Conservation (phyloP, 495 filamentous ascomycete species). For the Achaetomiella virescens region DNA sequence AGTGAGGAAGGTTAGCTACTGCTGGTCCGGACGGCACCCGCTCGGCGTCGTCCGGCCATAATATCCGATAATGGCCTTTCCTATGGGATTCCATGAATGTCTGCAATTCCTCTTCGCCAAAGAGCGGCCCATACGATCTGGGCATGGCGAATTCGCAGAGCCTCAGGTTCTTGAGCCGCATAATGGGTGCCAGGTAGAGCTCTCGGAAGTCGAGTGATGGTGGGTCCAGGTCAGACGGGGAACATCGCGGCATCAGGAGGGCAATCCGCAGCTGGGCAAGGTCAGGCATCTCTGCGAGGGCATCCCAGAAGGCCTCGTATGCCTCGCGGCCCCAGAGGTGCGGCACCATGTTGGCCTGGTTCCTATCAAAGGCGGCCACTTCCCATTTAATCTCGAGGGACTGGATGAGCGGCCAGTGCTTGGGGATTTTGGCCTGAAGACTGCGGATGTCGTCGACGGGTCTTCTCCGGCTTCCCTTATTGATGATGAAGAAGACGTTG, state of each 20-base stretch:
- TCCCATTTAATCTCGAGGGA: slow-evolving; percentile 17
- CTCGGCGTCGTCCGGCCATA: not conserved
- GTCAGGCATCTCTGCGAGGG: slow-evolving; percentile 13
- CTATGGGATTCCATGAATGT: not conserved
- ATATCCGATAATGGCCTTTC: slow-evolving; percentile 1
- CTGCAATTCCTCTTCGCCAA: not conserved
- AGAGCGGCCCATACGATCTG: not conserved
- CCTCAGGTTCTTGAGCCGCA: slow-evolving; percentile 3
- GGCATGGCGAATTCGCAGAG: slow-evolving; percentile 10
- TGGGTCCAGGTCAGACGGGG: not conserved
- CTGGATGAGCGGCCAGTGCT: slow-evolving; percentile 10
- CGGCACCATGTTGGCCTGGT: slow-evolving; percentile 11
- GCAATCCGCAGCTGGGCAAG: slow-evolving; percentile 8
- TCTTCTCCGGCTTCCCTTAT: not conserved
- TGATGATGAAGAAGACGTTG: slow-evolving; percentile 16
- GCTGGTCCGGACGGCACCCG: not conserved
- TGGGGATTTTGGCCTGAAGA: slow-evolving; percentile 14
- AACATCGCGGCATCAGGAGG: slow-evolving; percentile 2
- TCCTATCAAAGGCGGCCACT: slow-evolving; percentile 6
- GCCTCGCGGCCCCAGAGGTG: slow-evolving; percentile 9
- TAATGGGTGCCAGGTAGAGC: slow-evolving; percentile 10
- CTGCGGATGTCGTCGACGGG: slow-evolving; percentile 14
- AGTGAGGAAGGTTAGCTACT: not conserved
- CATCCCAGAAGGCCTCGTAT: slow-evolving; percentile 16
- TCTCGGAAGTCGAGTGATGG: not conserved